Evolutionary conservation across 495 filamentous ascomycete species (phyloP).

Genomic region (Podospora fimiseda): DNA sequence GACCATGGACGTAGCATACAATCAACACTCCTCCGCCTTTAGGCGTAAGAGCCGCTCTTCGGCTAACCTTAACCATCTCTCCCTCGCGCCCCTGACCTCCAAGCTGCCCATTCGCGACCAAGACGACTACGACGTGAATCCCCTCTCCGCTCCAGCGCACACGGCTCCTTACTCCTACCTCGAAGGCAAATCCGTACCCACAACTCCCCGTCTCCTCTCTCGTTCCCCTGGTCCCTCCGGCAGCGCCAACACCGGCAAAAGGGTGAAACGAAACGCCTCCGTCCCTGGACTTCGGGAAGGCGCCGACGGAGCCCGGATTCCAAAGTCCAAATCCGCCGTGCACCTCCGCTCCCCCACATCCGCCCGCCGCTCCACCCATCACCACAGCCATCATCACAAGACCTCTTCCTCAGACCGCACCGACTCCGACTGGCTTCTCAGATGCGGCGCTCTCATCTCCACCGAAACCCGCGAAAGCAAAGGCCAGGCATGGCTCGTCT

Average conservation of each 20-base stretch:
- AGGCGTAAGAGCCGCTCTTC: conserved; percentile 42
- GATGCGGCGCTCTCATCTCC: conserved; percentile 65
- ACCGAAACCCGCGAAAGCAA: conserved; percentile 67
- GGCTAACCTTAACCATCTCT: conserved; percentile 46
- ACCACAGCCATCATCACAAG: conserved; percentile 10
- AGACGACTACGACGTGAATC: conserved; percentile 34
- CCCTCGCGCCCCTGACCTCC: conserved; percentile 60
- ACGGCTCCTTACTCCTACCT: conserved; percentile 49
- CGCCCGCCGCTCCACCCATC: conserved; percentile 6
- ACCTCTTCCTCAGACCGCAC: conserved; percentile 15
- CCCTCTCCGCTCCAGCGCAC: conserved; percentile 10
- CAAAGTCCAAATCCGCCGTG: conserved; percentile 43
- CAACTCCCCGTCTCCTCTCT: conserved; percentile 52
- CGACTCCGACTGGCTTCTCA: conserved; percentile 68
- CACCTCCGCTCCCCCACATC: conserved; percentile 29
- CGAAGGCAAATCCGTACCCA: conserved; percentile 48
- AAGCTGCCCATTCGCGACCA: conserved; percentile 54
- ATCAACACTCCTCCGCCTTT: conserved; percentile 40
- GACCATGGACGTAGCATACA: conserved; percentile 48
- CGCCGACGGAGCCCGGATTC: conserved; percentile 10
- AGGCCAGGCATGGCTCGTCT: conserved; percentile 71
- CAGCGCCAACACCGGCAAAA: no score
- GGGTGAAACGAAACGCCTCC: conserved; percentile 29
- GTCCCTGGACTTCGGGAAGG: conserved; percentile 5
- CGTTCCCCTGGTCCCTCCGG: conserved; percentile 38